Base-by-base conservation (phyloP, 495 filamentous ascomycete genomes). In the Zalerion maritima region DNA sequence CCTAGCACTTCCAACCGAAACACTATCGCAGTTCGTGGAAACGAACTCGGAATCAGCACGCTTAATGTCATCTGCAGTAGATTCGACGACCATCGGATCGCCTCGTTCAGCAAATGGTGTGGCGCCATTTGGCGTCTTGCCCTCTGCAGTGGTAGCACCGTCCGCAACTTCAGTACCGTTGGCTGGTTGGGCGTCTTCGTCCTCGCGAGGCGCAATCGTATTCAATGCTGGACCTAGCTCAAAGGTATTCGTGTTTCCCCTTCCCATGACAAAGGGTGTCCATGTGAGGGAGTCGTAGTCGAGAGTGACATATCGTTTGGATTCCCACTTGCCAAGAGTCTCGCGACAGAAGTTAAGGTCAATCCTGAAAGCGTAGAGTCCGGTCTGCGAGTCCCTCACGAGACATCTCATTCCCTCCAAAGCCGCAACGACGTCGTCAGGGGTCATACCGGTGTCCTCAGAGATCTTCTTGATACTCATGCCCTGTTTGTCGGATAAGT, bases 251-350 rank as follows among this genome's bases (percentile, higher is more conserved):
- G 76, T 70, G 30, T 81, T 85, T 45, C 70, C 76, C 29, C 79
- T 69, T 14, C 87, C 86, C 83, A 94, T 94, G 30, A 97, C 71
- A 51, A 89, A 97, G 8, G 91, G 89, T n/a, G 82, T 94, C 89
- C 89, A 97, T 2, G 86, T 74, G 21, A 97, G 64, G 6, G 73
- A 71, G 34, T 76, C 71, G 2, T 75, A 73, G 41, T 92, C 85
- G 21, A 97, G 70, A 36, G 73, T 80, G 10, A 91, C 74, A 40
- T 93, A 87, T 5, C 73, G 69, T 47, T 93, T 94, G 28, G 60
- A 66, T 50, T 93, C 81, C 73, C 85, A 87, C 29, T 79, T 79
- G 7, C 68, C 64, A 34, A 94, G 81, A 45, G 86, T 87, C 36
- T 87, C 72, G 26, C 73, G 65, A 43, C 85, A 92, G 40, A 78